These are phyloP conservation scores for Botrytis pseudocinerea DNA, from an alignment of 2,329 filamentous ascomycete species.

Conservation along the genomic window DNA sequence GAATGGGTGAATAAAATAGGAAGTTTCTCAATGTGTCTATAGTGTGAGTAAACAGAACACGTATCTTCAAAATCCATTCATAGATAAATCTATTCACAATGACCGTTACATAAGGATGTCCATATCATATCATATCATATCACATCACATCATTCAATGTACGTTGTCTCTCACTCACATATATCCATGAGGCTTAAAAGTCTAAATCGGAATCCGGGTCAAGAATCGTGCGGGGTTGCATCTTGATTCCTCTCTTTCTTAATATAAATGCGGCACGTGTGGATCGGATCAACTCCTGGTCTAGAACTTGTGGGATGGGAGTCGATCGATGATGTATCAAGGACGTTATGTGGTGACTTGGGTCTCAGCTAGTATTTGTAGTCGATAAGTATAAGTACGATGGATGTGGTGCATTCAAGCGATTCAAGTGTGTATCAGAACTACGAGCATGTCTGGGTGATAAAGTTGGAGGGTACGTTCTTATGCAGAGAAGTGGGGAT, in stretches of 20 bases:
- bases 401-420: no score
- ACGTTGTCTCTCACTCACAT: no score
- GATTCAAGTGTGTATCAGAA: neutral
- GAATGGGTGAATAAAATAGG: no score
- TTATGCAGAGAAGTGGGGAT: constrained; percentile 15
- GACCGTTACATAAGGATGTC: neutral
- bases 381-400: no score
- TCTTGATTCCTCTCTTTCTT: neutral
- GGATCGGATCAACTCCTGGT: neutral
- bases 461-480: neutral
- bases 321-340: neutral
- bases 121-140: no score
- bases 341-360: neutral
- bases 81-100: neutral
- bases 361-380: no score
- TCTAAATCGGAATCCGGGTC: neutral
- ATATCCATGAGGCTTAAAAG: neutral
- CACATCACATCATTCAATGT: neutral
- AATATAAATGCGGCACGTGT: neutral
- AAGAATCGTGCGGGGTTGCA: neutral
- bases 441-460: neutral
- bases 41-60: no score
- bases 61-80: neutral
- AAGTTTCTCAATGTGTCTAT: no score
- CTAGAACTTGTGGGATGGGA: neutral